These are phyloP conservation scores for Luvunga scandens DNA, from an alignment of 345 rosid genomes.

Conservation along the genomic window DNA sequence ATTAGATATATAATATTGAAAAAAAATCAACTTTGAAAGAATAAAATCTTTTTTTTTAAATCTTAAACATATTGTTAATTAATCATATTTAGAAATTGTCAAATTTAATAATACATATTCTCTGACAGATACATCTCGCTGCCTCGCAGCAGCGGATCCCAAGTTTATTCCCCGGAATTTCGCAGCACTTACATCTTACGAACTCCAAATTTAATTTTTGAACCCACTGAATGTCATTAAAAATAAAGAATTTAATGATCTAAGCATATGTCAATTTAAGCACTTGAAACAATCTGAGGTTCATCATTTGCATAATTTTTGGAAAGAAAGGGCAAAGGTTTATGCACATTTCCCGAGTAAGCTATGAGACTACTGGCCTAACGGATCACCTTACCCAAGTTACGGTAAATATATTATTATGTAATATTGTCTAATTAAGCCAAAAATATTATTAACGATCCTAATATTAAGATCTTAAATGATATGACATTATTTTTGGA, in stretches of 20 bases:
- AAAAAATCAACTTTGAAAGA: slow-evolving; percentile 6
- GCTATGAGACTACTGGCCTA: neutral
- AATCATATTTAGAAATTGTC: neutral
- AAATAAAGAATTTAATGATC: neutral
- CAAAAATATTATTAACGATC: no score
- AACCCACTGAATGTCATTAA: neutral
- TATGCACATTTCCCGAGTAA: neutral
- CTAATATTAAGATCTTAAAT: no score
- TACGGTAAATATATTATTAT: no score
- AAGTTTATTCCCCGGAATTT: slow-evolving; percentile 17
- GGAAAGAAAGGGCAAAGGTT: neutral
- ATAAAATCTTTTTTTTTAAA: slow-evolving; percentile 2
- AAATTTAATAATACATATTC: slow-evolving; percentile 7
- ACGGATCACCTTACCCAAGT: no score
- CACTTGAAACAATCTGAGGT: neutral
- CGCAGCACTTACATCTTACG: slow-evolving; percentile 2
- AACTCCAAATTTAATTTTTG: neutral
- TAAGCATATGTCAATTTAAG: neutral
- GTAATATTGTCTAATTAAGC: no score
- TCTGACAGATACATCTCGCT: slow-evolving; percentile 22
- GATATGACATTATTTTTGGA: no score
- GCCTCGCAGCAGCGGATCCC: slow-evolving; percentile 22
- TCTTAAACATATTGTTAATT: neutral
- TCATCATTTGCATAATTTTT: neutral
- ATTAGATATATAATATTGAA: neutral